These are phyloP conservation scores for Daphne laureola DNA, from an alignment of 441 rosid species.

Conservation along the genomic window DNA sequence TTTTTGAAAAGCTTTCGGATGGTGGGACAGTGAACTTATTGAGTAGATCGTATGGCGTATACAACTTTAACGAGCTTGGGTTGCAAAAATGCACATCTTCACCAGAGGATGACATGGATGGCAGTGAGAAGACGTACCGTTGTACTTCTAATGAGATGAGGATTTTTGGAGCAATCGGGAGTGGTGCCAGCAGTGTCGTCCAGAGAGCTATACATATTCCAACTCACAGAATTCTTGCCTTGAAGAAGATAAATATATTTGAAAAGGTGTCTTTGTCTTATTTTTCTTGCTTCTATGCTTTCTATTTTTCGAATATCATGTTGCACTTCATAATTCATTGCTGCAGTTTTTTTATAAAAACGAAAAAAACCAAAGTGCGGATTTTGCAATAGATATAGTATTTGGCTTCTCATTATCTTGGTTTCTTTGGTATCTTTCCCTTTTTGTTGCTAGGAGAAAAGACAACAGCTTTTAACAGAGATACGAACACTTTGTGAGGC, in stretches of 20 bases:
- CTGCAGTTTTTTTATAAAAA: too few relatives aligned
- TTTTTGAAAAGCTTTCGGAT: constrained; percentile 59
- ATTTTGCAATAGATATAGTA: too few relatives aligned
- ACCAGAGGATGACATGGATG: constrained; percentile 48
- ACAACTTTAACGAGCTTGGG: constrained; percentile 87
- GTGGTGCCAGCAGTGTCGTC: constrained; percentile 91
- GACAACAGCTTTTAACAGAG: constrained; percentile 86
- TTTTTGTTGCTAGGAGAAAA: constrained; percentile 59
- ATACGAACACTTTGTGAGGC: constrained; percentile 88
- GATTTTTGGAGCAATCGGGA: constrained; percentile 82
- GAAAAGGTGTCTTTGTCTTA: constrained; percentile 49
- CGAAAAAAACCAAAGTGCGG: too few relatives aligned
- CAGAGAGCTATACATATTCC: constrained; percentile 90
- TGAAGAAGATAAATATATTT: constrained; percentile 85
- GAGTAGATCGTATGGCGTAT: constrained; percentile 89
- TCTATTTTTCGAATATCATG: constrained; percentile 1
- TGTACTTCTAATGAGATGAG: constrained; percentile 95
- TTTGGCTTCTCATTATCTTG: not conserved
- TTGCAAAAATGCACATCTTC: constrained; percentile 74
- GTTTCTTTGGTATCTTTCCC: not conserved
- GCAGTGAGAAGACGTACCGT: constrained; percentile 59
- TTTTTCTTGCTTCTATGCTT: constrained; percentile 1
- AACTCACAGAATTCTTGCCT: constrained; percentile 61
- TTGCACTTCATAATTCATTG: not conserved
- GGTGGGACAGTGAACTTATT: constrained; percentile 81